Evolutionary conservation across 805 yeast species (phyloP).

Genomic region (Saccharomycodes ludwigii): DNA sequence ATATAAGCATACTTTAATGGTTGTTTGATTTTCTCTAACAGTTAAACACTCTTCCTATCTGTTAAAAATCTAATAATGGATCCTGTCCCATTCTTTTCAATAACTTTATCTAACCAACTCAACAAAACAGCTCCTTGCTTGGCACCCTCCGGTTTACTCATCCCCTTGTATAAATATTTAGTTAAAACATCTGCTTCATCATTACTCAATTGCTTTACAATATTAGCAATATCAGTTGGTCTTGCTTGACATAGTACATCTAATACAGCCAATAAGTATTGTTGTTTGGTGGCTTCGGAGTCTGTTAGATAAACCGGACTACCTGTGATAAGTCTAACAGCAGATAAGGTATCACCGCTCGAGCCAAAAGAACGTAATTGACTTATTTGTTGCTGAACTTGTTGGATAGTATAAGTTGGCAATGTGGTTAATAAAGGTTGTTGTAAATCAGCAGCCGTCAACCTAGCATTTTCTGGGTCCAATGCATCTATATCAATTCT

Average conservation of each 20-base stretch:
- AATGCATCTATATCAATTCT: slow-evolving; percentile 87
- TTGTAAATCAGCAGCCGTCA: slow-evolving; percentile 50
- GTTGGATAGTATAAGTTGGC: slow-evolving; percentile 33
- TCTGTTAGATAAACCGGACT: slow-evolving; percentile 79
- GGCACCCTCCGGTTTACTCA: slow-evolving; percentile 67
- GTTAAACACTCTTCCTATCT: slow-evolving; percentile 68
- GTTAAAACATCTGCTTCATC: slow-evolving; percentile 68
- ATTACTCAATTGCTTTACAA: slow-evolving; percentile 45
- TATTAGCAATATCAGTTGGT: slow-evolving; percentile 49
- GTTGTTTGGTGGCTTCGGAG: slow-evolving; percentile 27
- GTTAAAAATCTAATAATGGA: slow-evolving; percentile 77
- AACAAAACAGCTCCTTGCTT: slow-evolving; percentile 78
- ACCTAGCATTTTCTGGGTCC: slow-evolving; percentile 63
- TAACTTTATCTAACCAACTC: slow-evolving; percentile 86
- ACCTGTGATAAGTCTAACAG: slow-evolving; percentile 49
- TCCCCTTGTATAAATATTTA: slow-evolving; percentile 77
- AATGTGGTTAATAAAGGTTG: slow-evolving; percentile 32
- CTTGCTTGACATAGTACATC: slow-evolving; percentile 60
- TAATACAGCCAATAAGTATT: slow-evolving; percentile 44
- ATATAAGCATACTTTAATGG: no score
- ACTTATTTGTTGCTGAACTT: slow-evolving; percentile 40
- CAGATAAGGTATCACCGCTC: slow-evolving; percentile 60
- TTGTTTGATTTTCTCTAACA: no score
- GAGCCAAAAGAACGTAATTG: slow-evolving; percentile 53
- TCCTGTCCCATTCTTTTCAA: slow-evolving; percentile 76